phyloP scores from a whole-genome alignment of 192 early-diverging fungal genomes.

The Umbelopsis sp. region DNA sequence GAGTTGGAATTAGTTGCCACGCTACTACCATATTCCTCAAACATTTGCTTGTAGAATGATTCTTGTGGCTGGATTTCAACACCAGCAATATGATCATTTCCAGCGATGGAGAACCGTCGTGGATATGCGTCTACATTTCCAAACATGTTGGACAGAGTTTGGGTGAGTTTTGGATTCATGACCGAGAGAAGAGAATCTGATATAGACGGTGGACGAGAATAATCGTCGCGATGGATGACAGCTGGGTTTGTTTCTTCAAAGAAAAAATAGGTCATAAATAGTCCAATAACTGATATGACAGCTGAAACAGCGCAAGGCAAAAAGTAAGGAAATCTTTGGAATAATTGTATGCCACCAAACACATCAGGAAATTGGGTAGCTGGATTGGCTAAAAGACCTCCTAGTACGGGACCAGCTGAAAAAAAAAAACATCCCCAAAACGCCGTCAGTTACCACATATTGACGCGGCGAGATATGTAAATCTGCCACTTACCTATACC shows the following conservation, averaged over 20 bases:
- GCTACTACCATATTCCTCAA: conserved; percentile 16
- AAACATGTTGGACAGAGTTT: conserved; percentile 1
- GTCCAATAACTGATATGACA: conserved; percentile 62
- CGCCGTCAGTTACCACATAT: background rate
- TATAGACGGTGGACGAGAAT: conserved; percentile 8
- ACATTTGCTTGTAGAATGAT: conserved; percentile 1
- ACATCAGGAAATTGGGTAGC: conserved; percentile 63
- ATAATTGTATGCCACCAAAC: conserved; percentile 61
- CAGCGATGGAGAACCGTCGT: background rate
- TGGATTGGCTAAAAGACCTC: conserved; percentile 82
- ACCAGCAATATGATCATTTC: conserved; percentile 2
- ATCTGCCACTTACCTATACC: conserved; percentile 40
- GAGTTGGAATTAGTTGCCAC: conserved; percentile 16
- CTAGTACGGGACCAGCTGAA: conserved; percentile 67
- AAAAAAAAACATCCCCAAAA: background rate
- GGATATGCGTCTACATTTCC: conserved; percentile 15
- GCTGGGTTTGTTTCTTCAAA: conserved; percentile 62
- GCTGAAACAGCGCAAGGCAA: conserved; percentile 80
- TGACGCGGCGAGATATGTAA: background rate
- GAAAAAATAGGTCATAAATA: conserved; percentile 63
- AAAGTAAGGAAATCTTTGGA: conserved; percentile 75
- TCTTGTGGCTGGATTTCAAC: conserved; percentile 3
- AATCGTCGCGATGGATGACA: conserved; percentile 6
- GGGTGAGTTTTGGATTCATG: background rate
- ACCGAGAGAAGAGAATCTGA: background rate